Evolutionary conservation across 2,329 filamentous ascomycete species (phyloP), one percentile per base, ranked within the genome.

Genomic region (Diaporthe helianthi): DNA sequence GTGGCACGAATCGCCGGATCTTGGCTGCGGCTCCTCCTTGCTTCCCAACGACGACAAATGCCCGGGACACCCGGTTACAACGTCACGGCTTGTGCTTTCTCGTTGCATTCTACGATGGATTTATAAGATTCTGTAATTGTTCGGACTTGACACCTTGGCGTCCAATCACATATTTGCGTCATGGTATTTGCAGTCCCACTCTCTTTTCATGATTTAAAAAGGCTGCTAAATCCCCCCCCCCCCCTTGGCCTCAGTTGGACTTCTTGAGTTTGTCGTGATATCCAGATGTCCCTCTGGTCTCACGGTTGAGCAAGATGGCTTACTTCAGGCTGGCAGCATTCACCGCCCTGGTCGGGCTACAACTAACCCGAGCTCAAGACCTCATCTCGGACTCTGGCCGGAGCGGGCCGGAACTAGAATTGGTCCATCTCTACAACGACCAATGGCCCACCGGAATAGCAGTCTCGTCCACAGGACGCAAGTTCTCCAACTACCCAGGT

Each of bases 401-500:
- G 6, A 9, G 19, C 13, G 84, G 84, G 1, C 82, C 83, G 15
- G 70, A 78, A 17, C 76, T 85, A 8, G 84, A 87, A 70, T 70
- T 84, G 33, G 80, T 82, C 0, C 84, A 87, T 75, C 75, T 85
- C 12, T 87, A 85, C 72, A 80, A 84, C 65, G 83, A 85, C 72
- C 79, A 86, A 73, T 86, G 81, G 79, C 83, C 78, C 78, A 72
- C 73, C 79, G 83, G 75, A 22, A 84, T 86, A 65, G 82, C 85
- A 3, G 84, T 87, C 10, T 86, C 85, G 1, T 78, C 79, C 9
- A 80, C 76, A 12, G 85, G 84, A 0, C 81, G 84, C 55, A 83
- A 81, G 71, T 87, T 87, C 74, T 83, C 82, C 29, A 86, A 85
- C 72, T 86, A 85, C 71, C 84, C 84, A 6, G 75, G 75, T 9